Conservation (phyloP, 1,139 yeast genomes). For the Hansenula sp. region DNA sequence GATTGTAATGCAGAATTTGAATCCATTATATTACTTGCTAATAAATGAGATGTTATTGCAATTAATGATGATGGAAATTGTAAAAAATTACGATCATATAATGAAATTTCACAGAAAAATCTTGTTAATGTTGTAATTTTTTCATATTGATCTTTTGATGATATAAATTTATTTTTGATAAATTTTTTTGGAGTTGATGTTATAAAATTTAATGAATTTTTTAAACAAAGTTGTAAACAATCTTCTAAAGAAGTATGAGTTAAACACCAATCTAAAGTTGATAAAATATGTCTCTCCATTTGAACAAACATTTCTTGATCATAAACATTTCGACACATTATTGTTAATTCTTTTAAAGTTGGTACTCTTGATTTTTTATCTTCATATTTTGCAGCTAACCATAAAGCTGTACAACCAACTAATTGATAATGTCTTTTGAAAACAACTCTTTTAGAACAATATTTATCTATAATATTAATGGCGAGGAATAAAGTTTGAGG, state of each 20-base stretch:
- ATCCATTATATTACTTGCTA: constrained; percentile 65
- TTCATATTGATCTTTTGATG: constrained; percentile 4
- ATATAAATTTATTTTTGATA: constrained; percentile 19
- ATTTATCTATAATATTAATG: constrained; percentile 80
- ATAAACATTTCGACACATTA: constrained; percentile 81
- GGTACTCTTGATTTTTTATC: constrained; percentile 86
- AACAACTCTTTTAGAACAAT: constrained; percentile 88
- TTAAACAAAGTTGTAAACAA: constrained; percentile 51
- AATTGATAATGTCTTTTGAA: constrained; percentile 88
- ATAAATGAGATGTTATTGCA: constrained; percentile 63
- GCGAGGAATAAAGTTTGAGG: constrained; percentile 78
- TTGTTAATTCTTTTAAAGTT: constrained; percentile 67
- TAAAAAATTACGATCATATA: constrained; percentile 67
- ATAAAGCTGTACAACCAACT: constrained; percentile 87
- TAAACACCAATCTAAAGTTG: constrained; percentile 80
- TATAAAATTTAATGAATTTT: constrained; percentile 21
- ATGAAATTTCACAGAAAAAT: constrained; percentile 70
- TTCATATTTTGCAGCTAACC: constrained; percentile 94
- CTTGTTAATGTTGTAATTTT: constrained; percentile 35
- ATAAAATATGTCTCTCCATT: constrained; percentile 88
- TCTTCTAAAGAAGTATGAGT: constrained; percentile 45
- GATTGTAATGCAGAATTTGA: constrained; percentile 29
- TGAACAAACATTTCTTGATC: constrained; percentile 89
- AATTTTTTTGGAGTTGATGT: constrained; percentile 20
- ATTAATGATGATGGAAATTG: constrained; percentile 57